Percentiles rank a stretch among this genome's conserved stretches.
Evolutionary conservation across 768 basidiomycete genomes (phyloP).

Genomic region (Asterophora lycoperdoides): DNA sequence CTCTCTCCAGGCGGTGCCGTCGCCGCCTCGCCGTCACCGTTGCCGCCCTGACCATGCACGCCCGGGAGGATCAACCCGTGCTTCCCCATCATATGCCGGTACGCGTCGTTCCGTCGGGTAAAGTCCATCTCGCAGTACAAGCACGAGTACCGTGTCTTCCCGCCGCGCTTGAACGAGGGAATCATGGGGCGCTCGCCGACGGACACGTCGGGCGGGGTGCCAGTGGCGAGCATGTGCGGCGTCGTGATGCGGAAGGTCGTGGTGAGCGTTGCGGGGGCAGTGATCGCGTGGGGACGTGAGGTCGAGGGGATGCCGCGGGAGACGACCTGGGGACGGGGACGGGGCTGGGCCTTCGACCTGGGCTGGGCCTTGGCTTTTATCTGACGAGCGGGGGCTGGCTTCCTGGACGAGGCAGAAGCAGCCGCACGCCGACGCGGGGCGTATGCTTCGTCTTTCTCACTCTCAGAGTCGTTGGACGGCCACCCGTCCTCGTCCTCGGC

Average conservation of each 20-base stretch:
- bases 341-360: too few species aligned
- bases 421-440: background rate
- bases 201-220: background rate
- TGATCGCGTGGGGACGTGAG: too few species aligned
- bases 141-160: constrained; percentile 13
- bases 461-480: background rate
- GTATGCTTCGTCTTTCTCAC: background rate
- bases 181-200: constrained; percentile 9
- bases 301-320: too few species aligned
- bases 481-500: background rate
- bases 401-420: background rate
- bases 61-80: background rate
- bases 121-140: constrained; percentile 13
- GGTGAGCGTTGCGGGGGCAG: background rate
- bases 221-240: background rate
- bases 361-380: too few species aligned
- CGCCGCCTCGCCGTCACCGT: too few species aligned
- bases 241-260: background rate
- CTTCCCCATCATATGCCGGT: constrained; percentile 14
- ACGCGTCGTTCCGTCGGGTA: constrained; percentile 15
- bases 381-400: too few species aligned
- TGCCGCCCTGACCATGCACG: too few species aligned
- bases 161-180: constrained; percentile 13
- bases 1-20: too few species aligned
- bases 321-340: too few species aligned